Evolutionary conservation across 116 monocot species (phyloP), one percentile per base, ranked within the genome.

Genomic region (Cymodocea nodosa): DNA sequence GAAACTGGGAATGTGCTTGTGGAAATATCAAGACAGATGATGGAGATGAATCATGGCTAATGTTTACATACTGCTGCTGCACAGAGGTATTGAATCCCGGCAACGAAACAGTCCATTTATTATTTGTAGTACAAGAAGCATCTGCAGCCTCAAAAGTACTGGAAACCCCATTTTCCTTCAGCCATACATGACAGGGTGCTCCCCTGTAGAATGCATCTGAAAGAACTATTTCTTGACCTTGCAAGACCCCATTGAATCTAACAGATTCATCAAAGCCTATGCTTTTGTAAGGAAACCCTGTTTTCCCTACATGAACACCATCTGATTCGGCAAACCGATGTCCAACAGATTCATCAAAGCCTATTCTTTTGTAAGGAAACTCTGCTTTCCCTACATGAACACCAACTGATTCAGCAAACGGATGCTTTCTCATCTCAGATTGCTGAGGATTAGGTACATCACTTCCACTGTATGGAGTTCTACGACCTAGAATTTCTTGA

Each of bases 221-320:
- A 16, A 73, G 80, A 77, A 72, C 67, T 39, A 82, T 84, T 98
- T 98, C 92, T 98, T 98, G 98, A 98, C 98, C 98, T 98, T 98
- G 98, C 89, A 98, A 98, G 88, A 98, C 98, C 91, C 86, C 77
- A 74, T 74, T 69, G 91, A 87, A 90, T 68, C 79, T 65, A 25
- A 80, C 34, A 71, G 90, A 82, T 87, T 95, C 90, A 65, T 71
- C 76, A 77, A 87, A 90, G 83, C 81, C 87, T 72, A 67, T 72
- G 72, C 79, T 59, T 59, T 78, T 78, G 84, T 71, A 70, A 72
- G 74, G 70, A 70, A 69, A 59, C 59, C 64, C 74, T 44, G 81
- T 69, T 66, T 78, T 80, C 18, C 73, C 66, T 3, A 66, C 23
- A 6, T 77, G 69, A 63, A 78, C 67, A 70, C 82, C 65, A 63